Evolutionary conservation across 148 eudicot species (phyloP).

Genomic region (Silene uniflora): DNA sequence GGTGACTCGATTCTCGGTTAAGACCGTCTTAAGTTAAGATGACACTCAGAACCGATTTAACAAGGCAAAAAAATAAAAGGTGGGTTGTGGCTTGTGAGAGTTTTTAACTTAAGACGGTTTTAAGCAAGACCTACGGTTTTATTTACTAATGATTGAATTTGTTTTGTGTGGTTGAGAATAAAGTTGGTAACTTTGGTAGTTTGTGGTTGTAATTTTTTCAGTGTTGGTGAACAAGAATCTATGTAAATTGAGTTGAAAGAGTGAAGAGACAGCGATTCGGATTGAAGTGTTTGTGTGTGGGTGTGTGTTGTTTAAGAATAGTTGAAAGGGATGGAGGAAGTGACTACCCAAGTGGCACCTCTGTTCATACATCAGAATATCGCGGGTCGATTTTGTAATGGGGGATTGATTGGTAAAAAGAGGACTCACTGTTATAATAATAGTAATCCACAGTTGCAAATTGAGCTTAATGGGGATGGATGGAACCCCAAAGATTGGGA

Average conservation of each 20-base stretch:
- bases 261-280: background rate
- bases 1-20: background rate
- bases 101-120: too few species aligned
- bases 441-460: slow-evolving; percentile 2
- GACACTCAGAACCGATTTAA: too few species aligned
- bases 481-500: slow-evolving; percentile 36
- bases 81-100: too few species aligned
- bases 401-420: slow-evolving; percentile 27
- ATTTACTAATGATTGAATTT: background rate
- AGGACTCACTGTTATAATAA: slow-evolving; percentile 20
- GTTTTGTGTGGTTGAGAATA: background rate
- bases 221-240: slow-evolving; percentile 13
- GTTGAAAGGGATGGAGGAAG: slow-evolving; percentile 26
- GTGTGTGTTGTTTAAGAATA: background rate
- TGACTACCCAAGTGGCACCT: slow-evolving; percentile 33
- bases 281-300: too few species aligned
- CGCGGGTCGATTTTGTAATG: slow-evolving; percentile 27
- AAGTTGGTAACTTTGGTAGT: slow-evolving; percentile 14
- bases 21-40: too few species aligned
- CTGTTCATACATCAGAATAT: slow-evolving; percentile 29
- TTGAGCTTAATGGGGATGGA: slow-evolving; percentile 17
- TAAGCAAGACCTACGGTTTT: background rate
- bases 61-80: too few species aligned
- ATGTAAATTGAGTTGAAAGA: background rate
- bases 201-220: slow-evolving; percentile 7